Conservation (phyloP, 345 rosid species). For the Rubroshorea leprosula region DNA sequence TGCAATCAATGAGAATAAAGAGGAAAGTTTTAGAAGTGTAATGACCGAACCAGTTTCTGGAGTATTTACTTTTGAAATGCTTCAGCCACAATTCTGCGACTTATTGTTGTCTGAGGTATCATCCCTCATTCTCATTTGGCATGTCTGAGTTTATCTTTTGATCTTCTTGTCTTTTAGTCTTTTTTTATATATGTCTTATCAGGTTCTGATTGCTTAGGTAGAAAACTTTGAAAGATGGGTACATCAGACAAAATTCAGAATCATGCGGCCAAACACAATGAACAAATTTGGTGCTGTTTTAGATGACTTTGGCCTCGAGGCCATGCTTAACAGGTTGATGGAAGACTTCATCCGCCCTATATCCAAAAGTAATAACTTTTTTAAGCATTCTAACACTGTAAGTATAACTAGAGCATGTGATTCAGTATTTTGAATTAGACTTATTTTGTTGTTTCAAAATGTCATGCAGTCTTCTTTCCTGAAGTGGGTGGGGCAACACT, state of each 20-base stretch:
- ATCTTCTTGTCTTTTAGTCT: constrained; percentile 17
- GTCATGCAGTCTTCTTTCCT: constrained; percentile 70
- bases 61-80: constrained; percentile 71
- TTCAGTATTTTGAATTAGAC: constrained; percentile 2
- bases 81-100: constrained; percentile 69
- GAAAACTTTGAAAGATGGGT: constrained; percentile 90
- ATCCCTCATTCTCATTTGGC: constrained; percentile 3
- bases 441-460: constrained; percentile 2
- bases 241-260: constrained; percentile 50
- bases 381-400: neutral
- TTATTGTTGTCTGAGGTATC: constrained; percentile 70
- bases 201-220: constrained; percentile 57
- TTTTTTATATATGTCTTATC: constrained; percentile 31
- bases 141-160: constrained; percentile 3
- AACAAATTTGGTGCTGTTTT: constrained; percentile 87
- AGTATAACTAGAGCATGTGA: neutral
- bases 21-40: constrained; percentile 55
- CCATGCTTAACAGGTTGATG: constrained; percentile 82
- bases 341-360: constrained; percentile 73
- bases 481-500: constrained; percentile 77
- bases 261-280: constrained; percentile 97
- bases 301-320: constrained; percentile 90
- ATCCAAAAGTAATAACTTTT: constrained; percentile 45
- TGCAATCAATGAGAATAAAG: constrained; percentile 54
- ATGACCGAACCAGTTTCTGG: constrained; percentile 60